Conservation (phyloP, 495 filamentous ascomycete genomes). For the Glutinoglossum americanum region DNA sequence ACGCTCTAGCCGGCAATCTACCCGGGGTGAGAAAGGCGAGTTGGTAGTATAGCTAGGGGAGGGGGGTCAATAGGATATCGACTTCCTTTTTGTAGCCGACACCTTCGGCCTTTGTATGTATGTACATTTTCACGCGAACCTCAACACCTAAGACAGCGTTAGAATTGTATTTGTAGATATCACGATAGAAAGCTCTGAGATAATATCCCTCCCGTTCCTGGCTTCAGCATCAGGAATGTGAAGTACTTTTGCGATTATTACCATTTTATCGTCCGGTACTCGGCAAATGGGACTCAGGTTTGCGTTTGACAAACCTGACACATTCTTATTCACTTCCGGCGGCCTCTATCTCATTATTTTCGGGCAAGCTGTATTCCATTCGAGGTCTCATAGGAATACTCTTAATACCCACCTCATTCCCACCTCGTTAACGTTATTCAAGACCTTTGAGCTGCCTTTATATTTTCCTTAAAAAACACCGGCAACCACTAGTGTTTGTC, state of each 20-base stretch:
- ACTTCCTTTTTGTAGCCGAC: neutral
- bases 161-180: neutral
- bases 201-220: neutral
- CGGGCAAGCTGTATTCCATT: no score
- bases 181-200: neutral
- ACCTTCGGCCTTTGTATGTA: constrained; percentile 1
- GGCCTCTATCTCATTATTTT: neutral
- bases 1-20: constrained; percentile 69
- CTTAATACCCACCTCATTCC: no score
- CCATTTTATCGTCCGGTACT: neutral
- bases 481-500: no score
- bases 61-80: neutral
- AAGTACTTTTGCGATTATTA: neutral
- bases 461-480: no score
- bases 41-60: constrained; percentile 39
- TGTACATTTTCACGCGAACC: neutral
- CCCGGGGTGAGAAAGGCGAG: constrained; percentile 91
- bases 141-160: neutral
- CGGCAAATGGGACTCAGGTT: neutral
- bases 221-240: neutral
- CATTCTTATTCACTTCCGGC: neutral
- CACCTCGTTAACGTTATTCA: no score
- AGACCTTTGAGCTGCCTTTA: no score
- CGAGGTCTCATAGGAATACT: no score
- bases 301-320: neutral